phyloP scores from a whole-genome alignment of 2,329 filamentous ascomycete species.

The Gyromitra esculenta region DNA sequence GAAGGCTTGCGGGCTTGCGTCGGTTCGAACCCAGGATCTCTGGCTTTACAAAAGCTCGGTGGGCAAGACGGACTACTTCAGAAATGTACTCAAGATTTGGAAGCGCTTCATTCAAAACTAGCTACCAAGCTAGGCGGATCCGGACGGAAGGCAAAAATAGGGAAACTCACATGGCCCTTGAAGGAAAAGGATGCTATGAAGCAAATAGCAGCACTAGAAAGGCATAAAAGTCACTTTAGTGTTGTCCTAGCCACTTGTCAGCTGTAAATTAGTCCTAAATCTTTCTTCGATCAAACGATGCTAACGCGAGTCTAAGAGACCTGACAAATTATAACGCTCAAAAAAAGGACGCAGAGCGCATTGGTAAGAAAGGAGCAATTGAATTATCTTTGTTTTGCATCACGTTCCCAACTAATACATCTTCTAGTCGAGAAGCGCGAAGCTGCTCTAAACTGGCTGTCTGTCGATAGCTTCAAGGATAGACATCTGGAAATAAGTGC shows the following conservation, averaged over 20 bases:
- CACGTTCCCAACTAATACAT: neutral
- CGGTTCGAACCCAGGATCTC: neutral
- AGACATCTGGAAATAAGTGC: neutral
- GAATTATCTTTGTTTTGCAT: neutral
- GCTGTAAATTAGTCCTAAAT: neutral
- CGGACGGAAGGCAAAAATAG: neutral
- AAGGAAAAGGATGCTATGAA: neutral
- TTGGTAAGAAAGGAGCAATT: neutral
- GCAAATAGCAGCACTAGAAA: neutral
- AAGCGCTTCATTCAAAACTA: neutral
- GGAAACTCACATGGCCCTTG: neutral
- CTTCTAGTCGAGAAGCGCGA: neutral
- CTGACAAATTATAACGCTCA: neutral
- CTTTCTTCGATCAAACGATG: neutral
- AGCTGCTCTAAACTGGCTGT: neutral
- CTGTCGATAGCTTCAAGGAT: neutral
- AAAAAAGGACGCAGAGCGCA: neutral
- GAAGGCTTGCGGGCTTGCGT: neutral
- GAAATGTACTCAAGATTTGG: neutral
- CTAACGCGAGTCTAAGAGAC: neutral
- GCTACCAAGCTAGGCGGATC: neutral
- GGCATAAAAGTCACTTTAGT: neutral
- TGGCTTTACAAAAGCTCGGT: neutral
- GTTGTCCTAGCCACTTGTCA: neutral
- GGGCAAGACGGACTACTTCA: neutral